Conservation (phyloP, 805 yeast genomes). For the Maudiozyma turicensis region DNA sequence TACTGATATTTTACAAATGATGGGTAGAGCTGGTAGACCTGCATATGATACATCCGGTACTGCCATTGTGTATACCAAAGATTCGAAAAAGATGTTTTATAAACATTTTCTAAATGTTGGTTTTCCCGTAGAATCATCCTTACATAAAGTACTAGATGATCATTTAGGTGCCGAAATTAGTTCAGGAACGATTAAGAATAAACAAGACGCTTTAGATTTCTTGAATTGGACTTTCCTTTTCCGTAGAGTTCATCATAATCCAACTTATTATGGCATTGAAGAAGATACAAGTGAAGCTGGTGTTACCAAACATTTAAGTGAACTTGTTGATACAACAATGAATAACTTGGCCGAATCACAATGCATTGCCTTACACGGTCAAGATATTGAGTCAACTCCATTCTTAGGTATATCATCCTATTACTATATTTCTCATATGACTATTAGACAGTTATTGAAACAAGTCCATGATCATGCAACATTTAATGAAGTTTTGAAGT, state of each 20-base stretch:
- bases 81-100: constrained; percentile 77
- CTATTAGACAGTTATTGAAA: constrained; percentile 59
- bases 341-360: constrained; percentile 59
- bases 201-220: constrained; percentile 93
- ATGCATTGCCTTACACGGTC: constrained; percentile 48
- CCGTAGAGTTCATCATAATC: constrained; percentile 90
- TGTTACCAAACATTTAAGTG: constrained; percentile 46
- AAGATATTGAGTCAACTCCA: constrained; percentile 57
- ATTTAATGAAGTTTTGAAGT: constrained; percentile 38
- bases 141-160: constrained; percentile 72
- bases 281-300: constrained; percentile 52
- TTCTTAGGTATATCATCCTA: constrained; percentile 79
- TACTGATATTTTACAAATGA: constrained; percentile 92
- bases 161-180: constrained; percentile 95
- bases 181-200: constrained; percentile 81
- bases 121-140: constrained; percentile 86
- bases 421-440: constrained; percentile 86
- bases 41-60: constrained; percentile 91
- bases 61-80: constrained; percentile 79
- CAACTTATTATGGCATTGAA: constrained; percentile 81
- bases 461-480: constrained; percentile 35
- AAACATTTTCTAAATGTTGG: constrained; percentile 82
- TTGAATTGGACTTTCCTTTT: constrained; percentile 89
- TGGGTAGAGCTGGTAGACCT: constrained; percentile 99
- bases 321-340: constrained; percentile 59